Conservation (phyloP, 441 rosid genomes). For the Flueggea neowawraea region DNA sequence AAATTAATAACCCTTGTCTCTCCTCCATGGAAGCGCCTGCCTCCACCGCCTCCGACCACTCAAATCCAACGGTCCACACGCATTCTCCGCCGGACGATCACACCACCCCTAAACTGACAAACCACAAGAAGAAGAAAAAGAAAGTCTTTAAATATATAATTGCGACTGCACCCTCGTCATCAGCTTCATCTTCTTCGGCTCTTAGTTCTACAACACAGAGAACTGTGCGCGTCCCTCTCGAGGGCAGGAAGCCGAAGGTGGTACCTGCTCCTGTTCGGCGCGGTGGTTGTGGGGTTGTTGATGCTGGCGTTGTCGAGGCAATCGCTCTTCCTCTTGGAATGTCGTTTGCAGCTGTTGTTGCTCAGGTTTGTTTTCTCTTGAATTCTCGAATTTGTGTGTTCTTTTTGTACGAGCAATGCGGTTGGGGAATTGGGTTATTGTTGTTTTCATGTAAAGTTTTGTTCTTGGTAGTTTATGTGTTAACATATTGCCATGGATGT, state of each 20-base stretch:
- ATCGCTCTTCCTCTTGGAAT: slow-evolving; percentile 88
- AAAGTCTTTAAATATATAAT: slow-evolving; percentile 12
- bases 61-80: neutral
- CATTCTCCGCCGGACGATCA: neutral
- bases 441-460: slow-evolving; percentile 13
- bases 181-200: slow-evolving; percentile 28
- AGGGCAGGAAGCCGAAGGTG: slow-evolving; percentile 38
- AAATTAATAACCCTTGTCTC: no score
- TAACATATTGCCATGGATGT: slow-evolving; percentile 1
- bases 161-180: neutral
- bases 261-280: slow-evolving; percentile 37
- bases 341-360: slow-evolving; percentile 87
- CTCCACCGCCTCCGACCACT: slow-evolving; percentile 1
- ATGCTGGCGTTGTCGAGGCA: slow-evolving; percentile 43
- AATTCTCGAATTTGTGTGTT: neutral
- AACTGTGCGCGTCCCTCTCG: slow-evolving; percentile 26
- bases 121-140: slow-evolving; percentile 30
- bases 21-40: neutral
- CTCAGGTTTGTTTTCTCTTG: slow-evolving; percentile 48
- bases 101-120: neutral
- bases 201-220: slow-evolving; percentile 25
- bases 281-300: slow-evolving; percentile 17
- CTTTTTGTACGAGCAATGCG: neutral
- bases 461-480: slow-evolving; percentile 6
- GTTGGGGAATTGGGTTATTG: neutral